These are phyloP conservation scores for Spathaspora sp. DNA, from an alignment of 1,139 yeast genomes.

Conservation along the genomic window DNA sequence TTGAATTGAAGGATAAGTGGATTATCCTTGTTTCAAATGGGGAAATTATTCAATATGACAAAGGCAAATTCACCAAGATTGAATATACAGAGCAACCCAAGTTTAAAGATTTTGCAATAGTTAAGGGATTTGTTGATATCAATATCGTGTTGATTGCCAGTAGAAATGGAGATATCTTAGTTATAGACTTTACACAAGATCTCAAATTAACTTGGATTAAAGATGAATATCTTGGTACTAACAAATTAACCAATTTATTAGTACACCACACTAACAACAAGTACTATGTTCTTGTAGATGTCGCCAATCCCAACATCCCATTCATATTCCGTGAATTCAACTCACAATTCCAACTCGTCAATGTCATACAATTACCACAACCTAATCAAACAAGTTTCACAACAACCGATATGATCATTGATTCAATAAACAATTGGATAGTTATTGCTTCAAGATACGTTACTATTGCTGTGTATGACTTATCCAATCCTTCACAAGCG, in stretches of 20 bases:
- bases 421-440: slow-evolving; percentile 37
- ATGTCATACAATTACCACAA: slow-evolving; percentile 22
- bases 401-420: slow-evolving; percentile 55
- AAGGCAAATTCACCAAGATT: slow-evolving; percentile 18
- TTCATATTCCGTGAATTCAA: slow-evolving; percentile 46
- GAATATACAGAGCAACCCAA: slow-evolving; percentile 21
- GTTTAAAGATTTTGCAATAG: slow-evolving; percentile 50
- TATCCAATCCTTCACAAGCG: slow-evolving; percentile 26
- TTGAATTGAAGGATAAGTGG: slow-evolving; percentile 42
- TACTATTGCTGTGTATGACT: slow-evolving; percentile 56
- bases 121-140: slow-evolving; percentile 43
- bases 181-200: slow-evolving; percentile 38
- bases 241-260: slow-evolving; percentile 59
- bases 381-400: slow-evolving; percentile 53
- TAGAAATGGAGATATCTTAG: slow-evolving; percentile 52
- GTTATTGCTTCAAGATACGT: slow-evolving; percentile 75
- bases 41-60: slow-evolving; percentile 37
- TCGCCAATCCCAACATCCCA: slow-evolving; percentile 66
- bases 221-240: slow-evolving; percentile 18
- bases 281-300: slow-evolving; percentile 50
- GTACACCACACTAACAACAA: slow-evolving; percentile 21
- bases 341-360: slow-evolving; percentile 15
- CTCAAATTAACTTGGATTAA: slow-evolving; percentile 22
- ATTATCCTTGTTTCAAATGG: slow-evolving; percentile 68
- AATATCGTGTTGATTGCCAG: slow-evolving; percentile 50